phyloP scores from a whole-genome alignment of 2,329 filamentous ascomycete genomes.

The Simplicillium sp. region DNA sequence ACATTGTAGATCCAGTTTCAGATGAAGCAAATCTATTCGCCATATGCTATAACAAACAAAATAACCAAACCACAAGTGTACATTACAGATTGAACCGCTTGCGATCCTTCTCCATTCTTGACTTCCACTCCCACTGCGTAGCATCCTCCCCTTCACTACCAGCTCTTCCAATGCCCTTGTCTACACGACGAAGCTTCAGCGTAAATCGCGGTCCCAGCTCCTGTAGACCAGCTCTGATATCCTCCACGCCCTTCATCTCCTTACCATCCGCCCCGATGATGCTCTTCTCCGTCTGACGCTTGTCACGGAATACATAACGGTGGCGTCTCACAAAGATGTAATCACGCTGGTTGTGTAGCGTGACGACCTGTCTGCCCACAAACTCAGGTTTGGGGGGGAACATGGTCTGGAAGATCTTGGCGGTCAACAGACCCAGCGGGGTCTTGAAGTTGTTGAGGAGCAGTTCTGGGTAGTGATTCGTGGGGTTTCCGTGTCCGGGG shows the following conservation, averaged over 20 bases:
- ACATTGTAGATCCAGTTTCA: no score
- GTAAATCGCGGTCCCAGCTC: slow-evolving; percentile 71
- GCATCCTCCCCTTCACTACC: slow-evolving; percentile 63
- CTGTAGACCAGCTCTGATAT: slow-evolving; percentile 77
- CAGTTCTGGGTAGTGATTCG: slow-evolving; percentile 84
- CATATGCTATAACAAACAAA: slow-evolving; percentile 4
- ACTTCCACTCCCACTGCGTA: slow-evolving; percentile 94
- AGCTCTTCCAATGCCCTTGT: slow-evolving; percentile 71
- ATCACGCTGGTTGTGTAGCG: slow-evolving; percentile 89
- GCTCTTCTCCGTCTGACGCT: slow-evolving; percentile 76
- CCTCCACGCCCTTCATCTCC: slow-evolving; percentile 74
- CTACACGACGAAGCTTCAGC: slow-evolving; percentile 80
- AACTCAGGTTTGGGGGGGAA: slow-evolving; percentile 72
- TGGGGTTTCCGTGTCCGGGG: slow-evolving; percentile 80
- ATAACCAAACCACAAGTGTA: background rate
- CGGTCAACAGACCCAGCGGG: slow-evolving; percentile 78
- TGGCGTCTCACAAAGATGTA: slow-evolving; percentile 91
- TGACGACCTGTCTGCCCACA: slow-evolving; percentile 79
- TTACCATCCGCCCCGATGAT: slow-evolving; percentile 76
- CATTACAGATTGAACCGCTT: slow-evolving; percentile 82
- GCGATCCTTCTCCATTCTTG: slow-evolving; percentile 84
- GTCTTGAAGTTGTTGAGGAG: slow-evolving; percentile 92
- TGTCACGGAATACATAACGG: slow-evolving; percentile 87
- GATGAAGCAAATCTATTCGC: no score
- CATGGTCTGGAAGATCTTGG: slow-evolving; percentile 59